Evolutionary conservation across 1,139 yeast genomes (phyloP).

Genomic region (Suzukiozyma palmioleophila): DNA sequence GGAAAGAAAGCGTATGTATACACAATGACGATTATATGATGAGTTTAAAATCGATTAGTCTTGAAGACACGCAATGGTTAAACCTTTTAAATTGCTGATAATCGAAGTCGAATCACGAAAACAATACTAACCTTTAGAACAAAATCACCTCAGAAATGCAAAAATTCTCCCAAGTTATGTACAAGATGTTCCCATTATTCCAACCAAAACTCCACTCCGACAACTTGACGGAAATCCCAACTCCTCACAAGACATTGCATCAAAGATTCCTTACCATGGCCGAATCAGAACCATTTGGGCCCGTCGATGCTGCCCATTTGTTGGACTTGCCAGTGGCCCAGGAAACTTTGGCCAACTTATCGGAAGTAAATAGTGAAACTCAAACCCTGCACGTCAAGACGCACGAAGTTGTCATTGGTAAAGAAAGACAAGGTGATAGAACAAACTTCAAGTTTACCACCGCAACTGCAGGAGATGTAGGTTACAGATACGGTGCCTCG

Average conservation of each 20-base stretch:
- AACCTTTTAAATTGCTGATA: conserved; percentile 27
- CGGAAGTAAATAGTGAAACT: conserved; percentile 48
- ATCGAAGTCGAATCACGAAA: conserved; percentile 8
- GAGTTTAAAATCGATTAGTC: conserved; percentile 64
- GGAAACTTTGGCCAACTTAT: conserved; percentile 62
- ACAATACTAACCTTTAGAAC: conserved; percentile 29
- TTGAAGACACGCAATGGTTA: conserved; percentile 70
- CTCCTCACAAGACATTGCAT: conserved; percentile 77
- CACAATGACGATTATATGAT: conserved; percentile 12
- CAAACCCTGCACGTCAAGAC: conserved; percentile 17
- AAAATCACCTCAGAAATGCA: conserved; percentile 47
- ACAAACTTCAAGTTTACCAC: conserved; percentile 68
- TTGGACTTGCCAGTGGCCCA: conserved; percentile 83
- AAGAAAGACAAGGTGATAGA: conserved; percentile 53
- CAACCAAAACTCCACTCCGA: conserved; percentile 47
- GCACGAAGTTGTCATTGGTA: conserved; percentile 43
- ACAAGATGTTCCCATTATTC: conserved; percentile 78
- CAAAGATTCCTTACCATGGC: conserved; percentile 87
- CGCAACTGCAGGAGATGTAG: conserved; percentile 78
- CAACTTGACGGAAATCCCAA: conserved; percentile 89
- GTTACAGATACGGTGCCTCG: conserved; percentile 87
- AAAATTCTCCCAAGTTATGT: conserved; percentile 57
- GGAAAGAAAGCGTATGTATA: conserved; percentile 59
- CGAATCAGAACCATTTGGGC: conserved; percentile 96
- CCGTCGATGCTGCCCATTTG: conserved; percentile 89